A percentile compares a stretch with the other conserved stretches of the same genome.
phyloP scores from a whole-genome alignment of 1,284 basidiomycete species.

The Apiotrichum brassicae region DNA sequence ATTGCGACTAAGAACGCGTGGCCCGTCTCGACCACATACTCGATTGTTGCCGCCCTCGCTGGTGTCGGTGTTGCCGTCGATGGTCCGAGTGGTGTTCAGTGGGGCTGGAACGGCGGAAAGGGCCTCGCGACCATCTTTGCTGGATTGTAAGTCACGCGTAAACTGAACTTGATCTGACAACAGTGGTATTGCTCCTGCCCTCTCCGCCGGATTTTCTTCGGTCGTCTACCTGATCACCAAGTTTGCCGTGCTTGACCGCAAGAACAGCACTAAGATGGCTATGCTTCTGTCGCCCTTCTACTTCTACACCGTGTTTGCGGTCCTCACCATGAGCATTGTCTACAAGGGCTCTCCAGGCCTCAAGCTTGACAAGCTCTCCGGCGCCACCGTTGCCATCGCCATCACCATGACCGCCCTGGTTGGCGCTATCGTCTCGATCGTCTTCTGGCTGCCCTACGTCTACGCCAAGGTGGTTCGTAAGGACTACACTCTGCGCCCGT shows the following conservation, averaged over 20 bases:
- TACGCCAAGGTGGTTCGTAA: constrained; percentile 49
- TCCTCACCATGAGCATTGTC: constrained; percentile 44
- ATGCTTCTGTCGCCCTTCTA: constrained; percentile 46
- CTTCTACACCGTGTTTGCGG: constrained; percentile 46
- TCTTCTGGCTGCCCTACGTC: constrained; percentile 53
- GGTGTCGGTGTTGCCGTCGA: constrained; percentile 50
- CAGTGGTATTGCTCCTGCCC: neutral
- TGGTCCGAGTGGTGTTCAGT: constrained; percentile 44
- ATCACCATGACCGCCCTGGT: constrained; percentile 48
- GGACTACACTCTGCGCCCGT: constrained; percentile 49
- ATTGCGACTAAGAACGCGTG: constrained; percentile 44
- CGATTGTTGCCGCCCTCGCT: constrained; percentile 48
- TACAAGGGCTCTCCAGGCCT: constrained; percentile 46
- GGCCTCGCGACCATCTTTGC: constrained; percentile 49
- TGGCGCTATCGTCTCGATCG: constrained; percentile 41
- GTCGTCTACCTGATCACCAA: constrained; percentile 48
- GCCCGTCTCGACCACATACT: constrained; percentile 49
- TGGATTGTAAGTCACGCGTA: constrained; percentile 41
- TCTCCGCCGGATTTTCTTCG: constrained; percentile 40
- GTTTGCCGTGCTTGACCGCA: constrained; percentile 44
- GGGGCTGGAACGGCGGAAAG: constrained; percentile 51
- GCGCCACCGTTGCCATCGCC: constrained; percentile 44
- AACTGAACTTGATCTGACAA: neutral
- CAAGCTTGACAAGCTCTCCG: constrained; percentile 43
- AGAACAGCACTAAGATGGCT: constrained; percentile 39